phyloP scores from a whole-genome alignment of 257 asterid species.

The Solanum okadae region DNA sequence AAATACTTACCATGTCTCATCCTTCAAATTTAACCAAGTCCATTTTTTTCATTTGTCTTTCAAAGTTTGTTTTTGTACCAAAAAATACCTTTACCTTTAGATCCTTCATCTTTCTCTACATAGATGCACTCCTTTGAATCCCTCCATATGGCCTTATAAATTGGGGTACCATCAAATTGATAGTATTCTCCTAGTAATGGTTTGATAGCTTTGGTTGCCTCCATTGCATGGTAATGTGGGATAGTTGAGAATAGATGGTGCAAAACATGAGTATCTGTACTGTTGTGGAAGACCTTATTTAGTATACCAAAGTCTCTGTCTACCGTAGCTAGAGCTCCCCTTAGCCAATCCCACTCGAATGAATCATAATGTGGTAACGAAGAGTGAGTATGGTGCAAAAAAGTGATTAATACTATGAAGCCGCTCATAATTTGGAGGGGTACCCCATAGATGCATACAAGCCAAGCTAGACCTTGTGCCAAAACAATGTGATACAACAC shows the following conservation, averaged over 20 bases:
- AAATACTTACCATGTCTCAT: background rate
- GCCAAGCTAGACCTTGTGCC: background rate
- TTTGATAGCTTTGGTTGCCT: background rate
- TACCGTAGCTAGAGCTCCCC: background rate
- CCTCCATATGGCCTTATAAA: background rate
- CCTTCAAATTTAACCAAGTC: background rate
- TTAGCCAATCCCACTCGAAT: background rate
- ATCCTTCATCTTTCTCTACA: background rate
- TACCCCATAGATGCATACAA: too few species aligned
- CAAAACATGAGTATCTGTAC: background rate
- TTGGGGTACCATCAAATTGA: background rate
- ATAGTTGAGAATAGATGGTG: background rate
- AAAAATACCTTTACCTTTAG: background rate
- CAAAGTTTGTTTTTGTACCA: background rate
- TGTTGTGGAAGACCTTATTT: background rate
- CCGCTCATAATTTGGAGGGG: too few species aligned
- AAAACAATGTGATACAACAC: background rate
- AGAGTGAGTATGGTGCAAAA: background rate
- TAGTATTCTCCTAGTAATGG: background rate
- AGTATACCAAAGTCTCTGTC: background rate
- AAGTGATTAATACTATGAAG: too few species aligned
- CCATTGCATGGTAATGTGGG: background rate
- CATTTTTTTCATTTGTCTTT: too few species aligned
- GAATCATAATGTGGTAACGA: background rate
- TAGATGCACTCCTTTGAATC: background rate